Base-by-base conservation (phyloP, 371 early-diverging fungal species). In the Choanephora cucurbitarum region DNA sequence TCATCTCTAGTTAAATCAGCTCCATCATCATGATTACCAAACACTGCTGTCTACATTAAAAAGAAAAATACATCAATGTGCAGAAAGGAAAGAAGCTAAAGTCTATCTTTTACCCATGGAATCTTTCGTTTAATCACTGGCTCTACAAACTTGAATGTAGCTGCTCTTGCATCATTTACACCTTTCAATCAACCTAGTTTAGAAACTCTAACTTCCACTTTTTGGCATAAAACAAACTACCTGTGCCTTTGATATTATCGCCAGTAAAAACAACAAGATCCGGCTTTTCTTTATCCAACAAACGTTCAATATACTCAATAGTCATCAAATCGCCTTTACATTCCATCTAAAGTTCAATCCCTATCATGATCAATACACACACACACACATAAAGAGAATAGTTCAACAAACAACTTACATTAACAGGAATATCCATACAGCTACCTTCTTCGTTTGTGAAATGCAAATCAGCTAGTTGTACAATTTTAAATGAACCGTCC, bases 11-110 rank as follows among this genome's bases (percentile, higher is more conserved):
- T 65, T 11, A 79, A 57, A 54, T 81, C 80, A 28, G 67, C 73
- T 48, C 71, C 73, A 33, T 83, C 76, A 54, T 85, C 85, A 37
- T 81, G 79, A 42, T 81, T 80, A 8, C 85, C 85, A 64, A 80
- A 82, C 3, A 81, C 58, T 40, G 73, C 73, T 19, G 81, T 80
- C 66, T 37, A n/a, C n/a, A n/a, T n/a, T n/a, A 37, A 37, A 7
- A 28, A 28, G 28, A 7, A 5, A 28, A 28, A 7, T 28, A 5
- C 3, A 7, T 28, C 28, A 28, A 28, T 5, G 7, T 3, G 7
- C 28, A 28, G 7, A 3, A 28, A 28, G 28, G 7, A 28, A 5
- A 11, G 7, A 37, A 37, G 11, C 37, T 23, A 15, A 6, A 32
- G n/a, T 15, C 5, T 23, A 44, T 17, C 10, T 19, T 44, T 32